Evolutionary conservation across 2,329 filamentous ascomycete species (phyloP), one percentile per base, ranked within the genome.

Genomic region (Neofusicoccum cordaticola): DNA sequence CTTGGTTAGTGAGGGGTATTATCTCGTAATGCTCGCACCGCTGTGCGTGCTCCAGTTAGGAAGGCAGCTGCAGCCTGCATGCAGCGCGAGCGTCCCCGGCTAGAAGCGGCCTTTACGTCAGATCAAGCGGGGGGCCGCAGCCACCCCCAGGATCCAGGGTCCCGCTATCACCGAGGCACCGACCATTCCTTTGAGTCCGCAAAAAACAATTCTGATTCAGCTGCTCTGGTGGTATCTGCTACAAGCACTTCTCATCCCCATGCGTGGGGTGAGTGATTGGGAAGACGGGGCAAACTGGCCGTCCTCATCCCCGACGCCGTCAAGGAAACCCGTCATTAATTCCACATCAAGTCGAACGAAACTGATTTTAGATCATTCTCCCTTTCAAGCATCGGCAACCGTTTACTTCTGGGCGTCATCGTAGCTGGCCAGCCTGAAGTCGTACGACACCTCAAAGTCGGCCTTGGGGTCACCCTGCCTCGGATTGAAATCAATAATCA

Each of bases 401-500:
- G 69, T 69, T 41, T 71, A 67, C 53, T 71, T 71, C 56, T 60
- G 13, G 1, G 72, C 74, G 53, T 75, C 73, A 62, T 75, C 71
- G 66, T 70, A 77, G n/a, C 71, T 72, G 27, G 73, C 74, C 71
- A 77, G 68, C 66, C 45, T 80, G 52, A 85, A 80, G 70, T 86
- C 79, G 69, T 86, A 86, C 12, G 80, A 71, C 51, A 87, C 71
- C 71, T 87, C 84, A 67, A 83, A 80, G 3, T 80, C 77, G 27
- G 85, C 85, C 68, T 84, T 78, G 17, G 80, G 73, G 68, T 86
- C 82, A 34, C 78, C 80, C 68, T 85, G 69, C 52, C 80, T 79
- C 5, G 82, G 81, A 62, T 80, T 73, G 69, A 88, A 88, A 60
- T 87, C 84, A 11, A 87, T 85, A 41, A 86, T 71, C 57, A 88